phyloP scores from a whole-genome alignment of 768 basidiomycete species.

The Hortiboletus campestris region DNA sequence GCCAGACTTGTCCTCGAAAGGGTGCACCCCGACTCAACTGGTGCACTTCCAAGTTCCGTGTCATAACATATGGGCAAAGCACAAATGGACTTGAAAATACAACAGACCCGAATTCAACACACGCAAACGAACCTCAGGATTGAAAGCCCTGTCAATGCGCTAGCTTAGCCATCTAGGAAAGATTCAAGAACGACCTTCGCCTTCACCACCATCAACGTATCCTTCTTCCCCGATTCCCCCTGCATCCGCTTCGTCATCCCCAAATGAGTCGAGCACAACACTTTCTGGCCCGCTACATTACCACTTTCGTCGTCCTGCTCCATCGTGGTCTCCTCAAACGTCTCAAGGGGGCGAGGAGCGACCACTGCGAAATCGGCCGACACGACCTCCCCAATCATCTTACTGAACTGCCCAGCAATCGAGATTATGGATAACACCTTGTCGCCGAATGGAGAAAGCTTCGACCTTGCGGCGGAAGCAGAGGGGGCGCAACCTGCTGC shows the following conservation, averaged over 20 bases:
- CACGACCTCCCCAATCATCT: conserved; percentile 5
- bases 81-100: too few species aligned
- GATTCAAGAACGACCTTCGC: conserved; percentile 14
- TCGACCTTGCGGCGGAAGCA: background rate
- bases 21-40: too few species aligned
- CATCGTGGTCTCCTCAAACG: conserved; percentile 10
- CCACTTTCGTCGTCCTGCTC: conserved; percentile 1
- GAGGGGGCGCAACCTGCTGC: conserved; percentile 5
- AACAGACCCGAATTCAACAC: background rate
- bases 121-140: background rate
- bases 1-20: too few species aligned
- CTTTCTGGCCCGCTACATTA: background rate
- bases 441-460: conserved; percentile 1
- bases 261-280: conserved; percentile 13
- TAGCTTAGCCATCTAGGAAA: conserved; percentile 1
- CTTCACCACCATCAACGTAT: conserved; percentile 3
- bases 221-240: background rate
- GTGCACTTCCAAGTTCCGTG: too few species aligned
- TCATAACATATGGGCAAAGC: too few species aligned
- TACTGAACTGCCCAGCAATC: conserved; percentile 1
- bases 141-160: background rate
- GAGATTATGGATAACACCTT: conserved; percentile 3
- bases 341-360: background rate
- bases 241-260: conserved; percentile 12
- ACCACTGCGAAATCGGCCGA: conserved; percentile 10